Evolutionary conservation across 2,329 filamentous ascomycete species (phyloP), one percentile per base, ranked within the genome.

Genomic region (Madurella mycetomatis): DNA sequence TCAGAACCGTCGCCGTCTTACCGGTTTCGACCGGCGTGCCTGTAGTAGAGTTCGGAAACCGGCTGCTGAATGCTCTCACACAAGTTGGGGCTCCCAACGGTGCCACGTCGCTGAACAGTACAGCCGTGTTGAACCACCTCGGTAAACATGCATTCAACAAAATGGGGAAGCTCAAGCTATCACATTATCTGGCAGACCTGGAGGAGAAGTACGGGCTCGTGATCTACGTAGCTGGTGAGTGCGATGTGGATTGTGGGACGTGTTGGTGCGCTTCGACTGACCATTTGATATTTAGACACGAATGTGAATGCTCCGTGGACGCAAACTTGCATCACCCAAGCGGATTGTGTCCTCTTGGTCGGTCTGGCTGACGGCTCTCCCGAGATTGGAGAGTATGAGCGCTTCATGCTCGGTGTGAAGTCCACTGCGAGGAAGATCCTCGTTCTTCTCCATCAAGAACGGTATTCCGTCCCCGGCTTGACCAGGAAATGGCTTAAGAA

Each of bases 221-320:
- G 1, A 78, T 99, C 8, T 99, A 99, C 67, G 86, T 99, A 54
- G 94, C 92, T 49, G 83, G 83, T 86, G 77, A 75, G 78, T 69
- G 32, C 47, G 9, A 15, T 34, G 8, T 25, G 25, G 9, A n/a
- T 40, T 17, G 31, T 49, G 31, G 51, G 57, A 46, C 56, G 30
- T n/a, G 7, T 34, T 34, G 11, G 11, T 37, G 4, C 11, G 34
- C 11, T 37, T 37, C 9, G 13, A 15, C 34, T 37, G 9, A 37
- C 9, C 13, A 12, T 12, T 37, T 9, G 11, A 5, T 47, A 12
- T 31, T 44, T 49, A 86, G 94, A 99, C 70, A 99, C 95, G 4
- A 96, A 86, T 57, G 94, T 97, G 64, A 97, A 96, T 64, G 90
- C 95, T 1, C 92, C 92, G 0, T 99, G 94, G 94, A 99, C 95